Percentiles rank a stretch among this genome's conserved stretches.
Conservation (phyloP, 495 filamentous ascomycete genomes). For the Penicillium coprophilum region DNA sequence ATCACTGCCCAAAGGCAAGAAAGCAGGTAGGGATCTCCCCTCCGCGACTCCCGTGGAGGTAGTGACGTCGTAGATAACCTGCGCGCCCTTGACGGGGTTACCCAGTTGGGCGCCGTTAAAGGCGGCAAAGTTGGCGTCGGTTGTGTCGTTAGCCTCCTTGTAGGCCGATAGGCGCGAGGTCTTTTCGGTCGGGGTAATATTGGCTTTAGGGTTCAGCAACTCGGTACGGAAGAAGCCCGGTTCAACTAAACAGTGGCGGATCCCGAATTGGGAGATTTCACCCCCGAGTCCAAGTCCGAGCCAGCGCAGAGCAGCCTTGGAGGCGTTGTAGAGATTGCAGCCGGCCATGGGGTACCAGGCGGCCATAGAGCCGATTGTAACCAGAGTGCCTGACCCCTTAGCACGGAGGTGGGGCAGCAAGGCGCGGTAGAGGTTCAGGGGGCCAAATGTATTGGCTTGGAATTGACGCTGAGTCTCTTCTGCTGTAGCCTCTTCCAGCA, state of each 20-base stretch:
- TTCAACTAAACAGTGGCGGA: constrained; percentile 47
- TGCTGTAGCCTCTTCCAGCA: constrained; percentile 22
- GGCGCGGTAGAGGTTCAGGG: constrained; percentile 42
- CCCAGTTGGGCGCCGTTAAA: constrained; percentile 7
- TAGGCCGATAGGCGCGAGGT: neutral
- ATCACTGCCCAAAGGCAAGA: constrained; percentile 17
- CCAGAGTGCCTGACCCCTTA: constrained; percentile 41
- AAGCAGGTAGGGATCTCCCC: constrained; percentile 8
- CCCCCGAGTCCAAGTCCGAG: constrained; percentile 30
- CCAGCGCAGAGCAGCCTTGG: constrained; percentile 40
- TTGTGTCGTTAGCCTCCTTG: constrained; percentile 1
- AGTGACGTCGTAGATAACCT: too few species aligned
- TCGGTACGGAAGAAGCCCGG: constrained; percentile 36
- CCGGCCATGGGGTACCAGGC: constrained; percentile 22
- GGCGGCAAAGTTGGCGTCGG: constrained; percentile 1
- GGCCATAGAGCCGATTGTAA: constrained; percentile 33
- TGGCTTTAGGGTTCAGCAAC: constrained; percentile 7
- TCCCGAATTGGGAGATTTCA: constrained; percentile 45
- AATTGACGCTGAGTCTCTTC: constrained; percentile 15
- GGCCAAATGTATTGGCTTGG: constrained; percentile 43
- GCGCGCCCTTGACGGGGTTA: too few species aligned
- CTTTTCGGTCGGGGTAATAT: constrained; percentile 1
- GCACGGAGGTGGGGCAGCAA: constrained; percentile 44
- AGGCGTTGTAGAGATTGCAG: constrained; percentile 66
- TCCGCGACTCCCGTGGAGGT: constrained; percentile 19